Percentiles rank a stretch among this genome's conserved stretches.
Evolutionary conservation across 768 basidiomycete species (phyloP).

Genomic region (Pleurotus cornucopiae): DNA sequence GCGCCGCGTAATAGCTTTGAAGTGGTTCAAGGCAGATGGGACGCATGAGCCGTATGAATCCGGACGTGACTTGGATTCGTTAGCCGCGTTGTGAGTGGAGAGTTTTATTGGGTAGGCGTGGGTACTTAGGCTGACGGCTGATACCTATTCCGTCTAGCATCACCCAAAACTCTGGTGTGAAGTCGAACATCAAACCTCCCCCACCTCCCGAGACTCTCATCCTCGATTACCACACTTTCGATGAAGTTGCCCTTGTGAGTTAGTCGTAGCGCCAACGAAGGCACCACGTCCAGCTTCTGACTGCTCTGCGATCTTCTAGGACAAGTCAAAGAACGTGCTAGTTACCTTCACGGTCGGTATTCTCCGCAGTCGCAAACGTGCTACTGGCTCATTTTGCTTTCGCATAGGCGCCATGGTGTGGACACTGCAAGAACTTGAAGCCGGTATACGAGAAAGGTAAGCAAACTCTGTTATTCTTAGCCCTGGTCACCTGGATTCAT

Average conservation of each 20-base stretch:
- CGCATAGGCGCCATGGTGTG: conserved; percentile 51
- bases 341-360: conserved; percentile 72
- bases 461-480: conserved; percentile 1
- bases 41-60: conserved; percentile 66
- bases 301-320: conserved; percentile 28
- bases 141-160: conserved; percentile 46
- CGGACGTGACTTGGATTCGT: conserved; percentile 75
- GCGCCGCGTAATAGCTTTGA: conserved; percentile 56
- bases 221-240: conserved; percentile 70
- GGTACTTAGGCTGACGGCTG: background rate
- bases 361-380: background rate
- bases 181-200: conserved; percentile 85
- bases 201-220: conserved; percentile 67
- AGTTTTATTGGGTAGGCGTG: background rate
- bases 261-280: background rate
- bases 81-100: conserved; percentile 66
- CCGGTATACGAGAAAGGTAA: conserved; percentile 79
- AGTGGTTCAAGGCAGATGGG: conserved; percentile 82
- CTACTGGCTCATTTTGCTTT: background rate
- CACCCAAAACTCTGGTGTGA: conserved; percentile 69
- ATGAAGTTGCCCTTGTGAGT: conserved; percentile 65
- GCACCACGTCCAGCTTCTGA: background rate
- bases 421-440: conserved; percentile 92
- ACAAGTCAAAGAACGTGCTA: conserved; percentile 74
- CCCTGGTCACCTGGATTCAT: too few relatives aligned